Conservation (phyloP, 805 yeast genomes). For the Wickerhamomyces subpelliculosus region DNA sequence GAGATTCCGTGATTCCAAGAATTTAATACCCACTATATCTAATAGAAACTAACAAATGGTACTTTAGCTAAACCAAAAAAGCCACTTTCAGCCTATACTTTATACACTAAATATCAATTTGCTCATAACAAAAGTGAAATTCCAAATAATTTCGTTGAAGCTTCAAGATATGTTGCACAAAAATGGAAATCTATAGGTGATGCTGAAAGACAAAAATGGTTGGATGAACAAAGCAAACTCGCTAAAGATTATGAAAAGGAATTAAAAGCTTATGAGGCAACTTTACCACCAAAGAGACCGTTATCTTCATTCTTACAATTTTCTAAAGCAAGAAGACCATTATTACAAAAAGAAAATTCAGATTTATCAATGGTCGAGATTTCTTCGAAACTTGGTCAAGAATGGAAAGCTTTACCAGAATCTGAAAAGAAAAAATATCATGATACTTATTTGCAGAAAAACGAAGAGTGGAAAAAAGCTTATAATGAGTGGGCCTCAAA, state of each 20-base stretch:
- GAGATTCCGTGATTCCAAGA: no score
- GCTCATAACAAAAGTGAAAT: no score
- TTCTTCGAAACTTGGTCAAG: conserved; percentile 10
- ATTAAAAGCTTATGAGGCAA: conserved; percentile 6
- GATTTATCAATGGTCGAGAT: conserved; percentile 17
- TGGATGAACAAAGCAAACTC: conserved; percentile 11
- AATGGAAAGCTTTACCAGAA: conserved; percentile 77
- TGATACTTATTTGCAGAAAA: conserved; percentile 14
- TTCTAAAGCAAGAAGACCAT: conserved; percentile 7
- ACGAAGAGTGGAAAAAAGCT: conserved; percentile 33
- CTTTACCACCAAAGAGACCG: conserved; percentile 20
- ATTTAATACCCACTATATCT: no score
- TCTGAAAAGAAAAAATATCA: conserved; percentile 55
- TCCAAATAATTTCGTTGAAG: no score
- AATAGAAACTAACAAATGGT: no score
- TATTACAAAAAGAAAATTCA: conserved; percentile 11
- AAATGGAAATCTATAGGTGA: no score
- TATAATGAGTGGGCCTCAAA: conserved; percentile 4
- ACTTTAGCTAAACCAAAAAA: no score
- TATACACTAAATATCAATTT: no score
- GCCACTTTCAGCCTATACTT: no score
- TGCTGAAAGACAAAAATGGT: neutral
- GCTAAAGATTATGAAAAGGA: conserved; percentile 9
- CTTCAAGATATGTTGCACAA: no score
- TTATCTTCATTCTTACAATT: conserved; percentile 9